Evolutionary conservation across 805 yeast species (phyloP), one percentile per base, ranked within the genome.

Genomic region (Metschnikowia henanensis): DNA sequence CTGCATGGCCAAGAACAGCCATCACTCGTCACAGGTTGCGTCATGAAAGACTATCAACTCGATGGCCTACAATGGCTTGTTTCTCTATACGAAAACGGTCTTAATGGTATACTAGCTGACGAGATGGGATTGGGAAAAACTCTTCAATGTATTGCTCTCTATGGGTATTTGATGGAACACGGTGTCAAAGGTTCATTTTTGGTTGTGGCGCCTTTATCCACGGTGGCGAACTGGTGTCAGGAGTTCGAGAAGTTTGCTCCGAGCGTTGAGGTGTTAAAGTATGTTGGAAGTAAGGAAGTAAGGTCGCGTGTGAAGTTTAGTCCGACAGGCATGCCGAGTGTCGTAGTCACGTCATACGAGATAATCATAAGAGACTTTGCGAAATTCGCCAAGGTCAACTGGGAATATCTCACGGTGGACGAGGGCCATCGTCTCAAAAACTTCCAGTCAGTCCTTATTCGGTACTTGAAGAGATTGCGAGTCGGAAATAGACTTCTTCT

Each of bases 81-180:
- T 12, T 84, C 96, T 0, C 66, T 92, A 20, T 94, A 86, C 61
- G 95, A 91, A 59, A 94, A 92, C 63, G 99, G 98, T 0, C 70
- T 92, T 22, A 92, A 92, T 62, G 99, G 98, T 2, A 91, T 94
- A 28, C 68, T 94, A 17, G 98, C 98, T 0, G 98, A 94, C 66
- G 98, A 92, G 62, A 92, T 92, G 99, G 98, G 98, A 0, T 69
- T 92, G 20, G 99, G 99, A 1, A 92, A 92, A 60, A 94, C 99
- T 0, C 64, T 92, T 6, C 96, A 94, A 62, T 84, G 94, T 33
- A 88, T 92, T 43, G 77, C 96, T 0, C 73, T 92, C 47, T 56
- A 90, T 4, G 79, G 88, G 5, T 87, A 84, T 57, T 68, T 91
- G 29, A 76, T 84, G 35, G 96, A 88, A 52, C 81, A 87, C 61